Conservation (phyloP, 2,329 filamentous ascomycete genomes). For the Berkeleyomyces basicola region DNA sequence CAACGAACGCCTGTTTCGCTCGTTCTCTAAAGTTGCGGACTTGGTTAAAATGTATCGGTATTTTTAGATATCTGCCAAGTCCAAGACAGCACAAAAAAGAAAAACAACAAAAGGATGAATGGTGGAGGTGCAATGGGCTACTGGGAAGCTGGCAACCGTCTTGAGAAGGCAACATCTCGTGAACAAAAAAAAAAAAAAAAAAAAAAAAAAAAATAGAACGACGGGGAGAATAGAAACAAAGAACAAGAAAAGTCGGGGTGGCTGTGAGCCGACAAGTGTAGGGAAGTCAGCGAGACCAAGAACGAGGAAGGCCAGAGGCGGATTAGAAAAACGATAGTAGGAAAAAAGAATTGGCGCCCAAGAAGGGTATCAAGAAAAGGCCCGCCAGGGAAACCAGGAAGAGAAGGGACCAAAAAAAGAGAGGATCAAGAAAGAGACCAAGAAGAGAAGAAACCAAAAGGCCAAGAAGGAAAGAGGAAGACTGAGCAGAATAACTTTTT, state of each 20-base stretch:
- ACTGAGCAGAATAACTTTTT: background rate
- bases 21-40: conserved; percentile 5
- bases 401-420: background rate
- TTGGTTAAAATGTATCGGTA: background rate
- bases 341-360: background rate
- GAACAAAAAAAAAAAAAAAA: conserved; percentile 18
- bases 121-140: conserved; percentile 11
- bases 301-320: background rate
- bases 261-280: conserved; percentile 13
- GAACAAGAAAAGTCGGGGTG: conserved; percentile 15
- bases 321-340: background rate
- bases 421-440: background rate
- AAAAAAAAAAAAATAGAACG: conserved; percentile 19
- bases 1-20: conserved; percentile 1
- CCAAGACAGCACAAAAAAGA: background rate
- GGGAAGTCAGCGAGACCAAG: conserved; percentile 10
- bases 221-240: conserved; percentile 4
- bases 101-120: conserved; percentile 15
- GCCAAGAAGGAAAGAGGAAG: background rate
- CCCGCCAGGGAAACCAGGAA: background rate
- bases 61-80: background rate
- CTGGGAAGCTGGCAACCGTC: conserved; percentile 19
- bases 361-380: background rate
- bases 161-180: conserved; percentile 18
- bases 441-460: background rate